These are phyloP conservation scores for Psilocybe cyanescens DNA, from an alignment of 768 basidiomycete species.

Conservation along the genomic window DNA sequence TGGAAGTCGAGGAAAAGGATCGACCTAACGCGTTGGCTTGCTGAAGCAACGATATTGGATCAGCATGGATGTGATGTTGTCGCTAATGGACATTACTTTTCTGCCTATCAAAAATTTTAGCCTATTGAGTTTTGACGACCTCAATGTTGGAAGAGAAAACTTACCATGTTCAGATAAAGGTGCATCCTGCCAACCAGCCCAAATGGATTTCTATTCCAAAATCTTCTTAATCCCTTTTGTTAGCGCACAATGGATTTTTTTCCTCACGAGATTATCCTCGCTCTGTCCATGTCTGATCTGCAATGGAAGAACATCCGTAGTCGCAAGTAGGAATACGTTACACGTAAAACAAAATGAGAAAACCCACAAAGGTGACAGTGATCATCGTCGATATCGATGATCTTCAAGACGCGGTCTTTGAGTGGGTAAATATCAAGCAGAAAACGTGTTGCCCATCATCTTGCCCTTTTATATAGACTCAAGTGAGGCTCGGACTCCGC, in stretches of 20 bases:
- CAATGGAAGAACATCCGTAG: background rate
- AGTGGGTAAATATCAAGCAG: too few relatives aligned
- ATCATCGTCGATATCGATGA: too few relatives aligned
- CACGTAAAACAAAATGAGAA: too few relatives aligned
- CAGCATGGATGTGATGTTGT: background rate
- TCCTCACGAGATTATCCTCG: constrained; percentile 64
- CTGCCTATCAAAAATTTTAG: constrained; percentile 13
- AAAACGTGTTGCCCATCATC: too few relatives aligned
- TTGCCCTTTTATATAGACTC: too few relatives aligned
- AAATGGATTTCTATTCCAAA: constrained; percentile 42
- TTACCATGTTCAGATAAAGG: constrained; percentile 73
- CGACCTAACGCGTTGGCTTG: constrained; percentile 68
- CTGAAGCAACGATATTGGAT: constrained; percentile 26
- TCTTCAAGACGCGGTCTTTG: too few relatives aligned
- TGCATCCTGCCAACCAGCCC: constrained; percentile 82
- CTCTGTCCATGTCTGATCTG: constrained; percentile 46
- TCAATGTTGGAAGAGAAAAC: constrained; percentile 10
- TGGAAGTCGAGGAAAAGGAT: constrained; percentile 48
- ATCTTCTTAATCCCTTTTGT: background rate
- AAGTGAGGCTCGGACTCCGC: too few relatives aligned
- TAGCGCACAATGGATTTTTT: background rate
- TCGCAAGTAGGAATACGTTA: too few relatives aligned
- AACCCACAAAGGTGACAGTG: too few relatives aligned
- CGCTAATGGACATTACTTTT: constrained; percentile 16
- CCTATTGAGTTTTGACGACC: too few relatives aligned